Evolutionary conservation across 2,329 filamentous ascomycete species (phyloP), one percentile per base, ranked within the genome.

Genomic region (Claviceps maximensis): DNA sequence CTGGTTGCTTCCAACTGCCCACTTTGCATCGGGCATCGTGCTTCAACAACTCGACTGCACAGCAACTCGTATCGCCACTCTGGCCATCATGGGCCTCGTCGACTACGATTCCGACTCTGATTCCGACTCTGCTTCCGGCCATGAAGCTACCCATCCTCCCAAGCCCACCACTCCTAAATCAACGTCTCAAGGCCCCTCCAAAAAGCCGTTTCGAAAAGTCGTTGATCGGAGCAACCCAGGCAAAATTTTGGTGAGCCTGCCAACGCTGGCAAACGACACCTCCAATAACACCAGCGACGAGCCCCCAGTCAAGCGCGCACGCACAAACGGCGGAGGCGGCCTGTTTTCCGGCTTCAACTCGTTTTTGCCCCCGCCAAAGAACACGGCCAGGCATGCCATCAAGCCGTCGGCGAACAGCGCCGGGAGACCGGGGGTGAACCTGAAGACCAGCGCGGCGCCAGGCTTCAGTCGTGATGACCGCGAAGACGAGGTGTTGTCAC

Each of bases 351-450:
- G 84, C 2, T 93, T 96, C 72, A 93, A 91, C 65, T 83, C 89
- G 2, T 82, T 95, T 59, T 76, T 97, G 21, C 91, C 91, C 2
- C 76, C 90, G 27, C 90, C 91, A 4, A 97, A 95, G 65, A 76
- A 77, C 56, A 62, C 70, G 17, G 70, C 66, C 17, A 65, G 67
- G 50, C 61, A 68, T 13, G 48, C 58, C 0, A 52, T 61, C 31
- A 64, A 33, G 42, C 53, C 36, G 49, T 51, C 56, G 38, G 19
- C 55, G 57, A 66, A 63, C 56, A 66, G 49, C 55, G 66, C 50
- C 65, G 70, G 58, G 55, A 65, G 53, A 13, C 59, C 65, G 2
- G 63, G 65, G 9, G 61, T 94, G 50, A 87, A 79, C 61, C 66
- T 96, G 55, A 93, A 87, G 73, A 96, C 90, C 9, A 89, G 88